phyloP scores from a whole-genome alignment of 306 rosid genomes.

The Pyrus bretschneideri region DNA sequence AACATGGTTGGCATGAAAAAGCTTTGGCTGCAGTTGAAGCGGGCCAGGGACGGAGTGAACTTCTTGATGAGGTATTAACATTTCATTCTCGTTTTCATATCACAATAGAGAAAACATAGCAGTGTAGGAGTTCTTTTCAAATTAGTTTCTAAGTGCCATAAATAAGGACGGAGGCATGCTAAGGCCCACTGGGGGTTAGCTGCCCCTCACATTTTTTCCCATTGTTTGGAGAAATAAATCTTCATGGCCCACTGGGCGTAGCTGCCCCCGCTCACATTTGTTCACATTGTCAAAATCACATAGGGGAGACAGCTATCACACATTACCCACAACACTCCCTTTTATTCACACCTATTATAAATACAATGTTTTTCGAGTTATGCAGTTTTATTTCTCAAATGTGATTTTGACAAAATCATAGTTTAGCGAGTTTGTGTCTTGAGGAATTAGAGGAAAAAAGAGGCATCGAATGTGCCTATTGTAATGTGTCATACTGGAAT shows the following conservation, averaged over 20 bases:
- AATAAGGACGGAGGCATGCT: not conserved
- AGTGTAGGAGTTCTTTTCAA: not conserved
- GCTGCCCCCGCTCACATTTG: no score
- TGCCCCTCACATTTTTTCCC: not conserved
- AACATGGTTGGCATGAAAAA: conserved; percentile 94
- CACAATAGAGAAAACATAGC: not conserved
- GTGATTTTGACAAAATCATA: not conserved
- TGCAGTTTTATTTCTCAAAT: no score
- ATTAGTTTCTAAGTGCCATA: not conserved
- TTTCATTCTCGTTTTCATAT: not conserved
- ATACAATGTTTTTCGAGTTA: not conserved
- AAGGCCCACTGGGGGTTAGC: not conserved
- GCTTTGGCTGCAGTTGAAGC: conserved; percentile 98
- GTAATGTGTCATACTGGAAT: not conserved
- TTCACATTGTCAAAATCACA: no score
- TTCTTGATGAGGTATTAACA: conserved; percentile 74
- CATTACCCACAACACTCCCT: not conserved
- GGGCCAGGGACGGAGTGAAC: conserved; percentile 92
- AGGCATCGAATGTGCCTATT: not conserved
- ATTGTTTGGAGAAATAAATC: not conserved
- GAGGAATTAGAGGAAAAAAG: not conserved
- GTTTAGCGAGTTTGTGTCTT: not conserved
- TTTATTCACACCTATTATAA: not conserved
- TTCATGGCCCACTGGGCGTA: not conserved
- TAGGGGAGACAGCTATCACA: not conserved